Evolutionary conservation across 2,329 filamentous ascomycete genomes (phyloP), one percentile per base, ranked within the genome.

Genomic region (Coleophoma eucalyptorum): DNA sequence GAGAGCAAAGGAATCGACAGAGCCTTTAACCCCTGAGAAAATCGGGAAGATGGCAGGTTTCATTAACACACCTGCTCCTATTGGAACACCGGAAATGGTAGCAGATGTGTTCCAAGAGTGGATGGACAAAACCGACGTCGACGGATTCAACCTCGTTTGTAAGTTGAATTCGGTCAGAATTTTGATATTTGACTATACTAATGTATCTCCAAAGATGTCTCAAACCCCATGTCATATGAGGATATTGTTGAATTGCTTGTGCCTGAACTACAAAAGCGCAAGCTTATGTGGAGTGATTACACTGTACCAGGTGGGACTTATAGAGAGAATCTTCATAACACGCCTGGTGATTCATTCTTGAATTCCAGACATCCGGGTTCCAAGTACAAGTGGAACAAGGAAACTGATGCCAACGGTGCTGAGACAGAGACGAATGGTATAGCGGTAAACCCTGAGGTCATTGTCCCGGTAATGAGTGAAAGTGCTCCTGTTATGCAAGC

Each of bases 161-260:
- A 37, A 41, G 37, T 32, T 26, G 26, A 8, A 26, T 3, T 26
- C 26, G 10, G 26, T 8, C 10, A 26, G 40, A 21, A 18, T 5
- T 20, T 42, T 6, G 12, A 7, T 5, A 11, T 12, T 8, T 3
- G 20, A 26, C 15, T 5, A 43, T 50, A 35, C 46, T 34, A 8
- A 47, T 18, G n/a, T 8, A 11, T 12, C 5, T 38, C 6, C 35
- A 47, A 6, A 43, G 41, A 57, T 50, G 58, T 58, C 21, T 56
- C 52, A n/a, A 84, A 84, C 59, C 85, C 84, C 0, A 77, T 80
- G 50, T 83, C 83, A 0, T 89, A 89, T 67, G 78, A 83, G 52
- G 85, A 89, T 56, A 80, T 89, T 12, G 77, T 83, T 35, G 81
- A 88, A 21, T 70, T 85, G 1, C 66, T 89, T 6, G 63, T 89